Base-by-base conservation (phyloP, 2,329 filamentous ascomycete genomes). In the Clarireedia paspali region DNA sequence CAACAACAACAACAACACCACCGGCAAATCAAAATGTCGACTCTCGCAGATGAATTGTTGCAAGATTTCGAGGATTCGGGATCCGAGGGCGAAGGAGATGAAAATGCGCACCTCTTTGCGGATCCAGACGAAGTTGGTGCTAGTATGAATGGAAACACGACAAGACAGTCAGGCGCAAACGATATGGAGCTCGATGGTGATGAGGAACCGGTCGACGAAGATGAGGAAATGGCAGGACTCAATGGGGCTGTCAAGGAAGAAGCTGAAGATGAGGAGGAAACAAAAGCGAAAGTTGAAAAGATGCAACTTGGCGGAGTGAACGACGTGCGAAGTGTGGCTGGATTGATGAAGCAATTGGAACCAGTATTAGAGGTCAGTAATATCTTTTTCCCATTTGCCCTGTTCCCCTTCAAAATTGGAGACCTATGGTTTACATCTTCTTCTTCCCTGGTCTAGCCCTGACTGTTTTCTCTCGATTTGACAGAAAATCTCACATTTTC, bases 31-130 rank as follows among this genome's bases (percentile, higher is more conserved):
- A 68, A 63, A 30, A 95, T 96, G 91, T 90, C 92, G 70, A 95
- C 90, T 46, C 80, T 95, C 61, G 92, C 89, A 60, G 91, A 97
- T 67, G 92, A 97, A 70, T 81, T 99, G 10, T 79, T 97, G 64
- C 89, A 94, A 67, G 90, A 95, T 70, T 94, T 95, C 62, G 90
- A 91, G 66, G 89, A 95, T 68, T 89, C 85, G 5, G 90, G 85
- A 51, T 89, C 89, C 52, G 89, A 94, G 65, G 82, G 80, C 39
- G 85, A 86, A 59, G 82, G 83, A 38, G 76, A 82, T 34, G 76
- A 81, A 56, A 75, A 79, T 51, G 74, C 77, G 59, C 70, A 67
- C 34, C 67, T 73, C 27, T 73, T 77, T 61, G 64, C 70, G 38
- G 64, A 72, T 57, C 71, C 76, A 42, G 72, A 74, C 51, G 71